A percentile compares a stretch with the other conserved stretches of the same genome.
Conservation (phyloP, 192 early-diverging fungal genomes). For the Coemansia sp. region DNA sequence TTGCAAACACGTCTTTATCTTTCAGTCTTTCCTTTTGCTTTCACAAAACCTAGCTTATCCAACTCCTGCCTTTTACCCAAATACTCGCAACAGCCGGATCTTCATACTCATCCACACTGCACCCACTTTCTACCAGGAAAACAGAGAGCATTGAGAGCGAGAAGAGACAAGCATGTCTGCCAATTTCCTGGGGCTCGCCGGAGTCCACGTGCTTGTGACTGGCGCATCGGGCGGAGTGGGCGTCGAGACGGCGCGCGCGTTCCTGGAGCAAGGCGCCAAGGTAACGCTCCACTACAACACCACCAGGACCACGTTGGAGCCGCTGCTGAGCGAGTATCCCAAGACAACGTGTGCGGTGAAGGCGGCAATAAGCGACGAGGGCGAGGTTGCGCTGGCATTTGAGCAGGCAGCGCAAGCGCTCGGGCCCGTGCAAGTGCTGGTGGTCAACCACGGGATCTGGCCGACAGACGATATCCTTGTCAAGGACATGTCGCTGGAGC, state of each 20-base stretch:
- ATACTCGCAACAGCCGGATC: too few relatives aligned
- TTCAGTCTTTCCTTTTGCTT: background rate
- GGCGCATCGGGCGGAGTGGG: slow-evolving; percentile 64
- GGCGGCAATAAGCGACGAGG: slow-evolving; percentile 51
- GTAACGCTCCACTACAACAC: slow-evolving; percentile 60
- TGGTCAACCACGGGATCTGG: slow-evolving; percentile 64
- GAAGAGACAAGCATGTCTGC: slow-evolving; percentile 7
- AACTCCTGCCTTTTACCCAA: background rate
- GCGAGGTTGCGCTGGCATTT: slow-evolving; percentile 29
- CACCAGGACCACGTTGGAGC: slow-evolving; percentile 16
- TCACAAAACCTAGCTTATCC: background rate
- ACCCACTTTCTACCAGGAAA: too few relatives aligned
- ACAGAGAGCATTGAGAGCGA: background rate
- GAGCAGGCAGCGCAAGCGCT: slow-evolving; percentile 12
- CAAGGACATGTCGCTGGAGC: slow-evolving; percentile 58
- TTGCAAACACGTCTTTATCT: background rate
- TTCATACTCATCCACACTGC: too few relatives aligned
- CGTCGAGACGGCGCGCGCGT: slow-evolving; percentile 40
- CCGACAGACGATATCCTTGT: slow-evolving; percentile 48
- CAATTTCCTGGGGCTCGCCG: slow-evolving; percentile 35
- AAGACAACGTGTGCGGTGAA: slow-evolving; percentile 13
- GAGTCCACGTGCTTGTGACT: slow-evolving; percentile 58
- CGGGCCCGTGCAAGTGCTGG: slow-evolving; percentile 54
- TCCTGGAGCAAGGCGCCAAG: slow-evolving; percentile 55
- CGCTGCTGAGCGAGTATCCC: slow-evolving; percentile 37